Evolutionary conservation across 352 stramenopile species (phyloP), one percentile per base, ranked within the genome.

Genomic region (Peronospora belbahrii): DNA sequence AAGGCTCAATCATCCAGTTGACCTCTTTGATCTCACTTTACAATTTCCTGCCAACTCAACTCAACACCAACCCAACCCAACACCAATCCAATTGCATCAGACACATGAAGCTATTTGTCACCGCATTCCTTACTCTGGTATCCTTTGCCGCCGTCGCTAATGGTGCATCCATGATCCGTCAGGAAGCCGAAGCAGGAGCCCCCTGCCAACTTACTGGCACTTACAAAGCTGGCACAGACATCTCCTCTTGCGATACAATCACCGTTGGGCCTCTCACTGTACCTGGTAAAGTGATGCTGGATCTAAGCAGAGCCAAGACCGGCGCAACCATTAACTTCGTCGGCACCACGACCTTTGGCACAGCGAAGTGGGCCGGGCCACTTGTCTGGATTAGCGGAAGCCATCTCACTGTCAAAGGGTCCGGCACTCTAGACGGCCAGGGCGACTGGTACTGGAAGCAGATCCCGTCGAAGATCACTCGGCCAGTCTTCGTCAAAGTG

Each of bases 361-460:
- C 39, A 7, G 31, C 45, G 11, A 47, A 45, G 14, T 74, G 60
- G 60, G 45, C 41, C 6, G 64, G 64, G 6, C 64, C 60, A 17
- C 52, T 74, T 6, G 41, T 74, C 6, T 32, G 25, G 9, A 31
- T 74, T 11, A 57, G 36, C 11, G 64, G 60, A 31, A 59, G 41
- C 2, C 50, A 47, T 15, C 48, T 74, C n/a, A 70, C 43, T 4
- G n/a, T 74, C 2, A 49, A 45, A 11, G 65, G 65, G 7, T 22
- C 56, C 0, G 65, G 65, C 5, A 68, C 50, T 4, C 34, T 74
- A 9, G 61, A 74, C n/a, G 65, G 65, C 14, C 60, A 71, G 32
- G 60, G 65, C 1, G 24, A 18, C 6, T 68, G 56, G 56, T 70
- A 74, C 52, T 74, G 65, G 65, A 53, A 58, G 18, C 49, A 74